Conservation (phyloP, 345 rosid species). For the Pistacia atlantica region DNA sequence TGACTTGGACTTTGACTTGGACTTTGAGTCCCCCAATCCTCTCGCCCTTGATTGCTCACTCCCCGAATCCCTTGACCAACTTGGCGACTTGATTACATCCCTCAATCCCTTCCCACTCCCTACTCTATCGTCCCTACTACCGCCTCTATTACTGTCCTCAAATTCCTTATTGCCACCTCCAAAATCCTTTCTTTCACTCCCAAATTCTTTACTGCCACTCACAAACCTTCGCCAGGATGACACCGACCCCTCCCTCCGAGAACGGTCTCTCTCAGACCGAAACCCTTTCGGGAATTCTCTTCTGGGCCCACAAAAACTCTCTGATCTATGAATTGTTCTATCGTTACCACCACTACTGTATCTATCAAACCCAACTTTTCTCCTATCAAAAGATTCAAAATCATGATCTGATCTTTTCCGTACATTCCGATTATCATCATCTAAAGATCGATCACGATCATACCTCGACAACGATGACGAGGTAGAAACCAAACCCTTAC, state of each 20-base stretch:
- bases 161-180: slow-evolving; percentile 34
- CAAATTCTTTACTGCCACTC: slow-evolving; percentile 36
- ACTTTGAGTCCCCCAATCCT: slow-evolving; percentile 26
- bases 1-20: slow-evolving; percentile 24
- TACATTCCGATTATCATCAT: slow-evolving; percentile 52
- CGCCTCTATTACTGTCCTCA: slow-evolving; percentile 15
- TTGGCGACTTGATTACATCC: slow-evolving; percentile 52
- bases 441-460: slow-evolving; percentile 63
- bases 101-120: slow-evolving; percentile 45
- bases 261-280: slow-evolving; percentile 85
- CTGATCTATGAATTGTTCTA: slow-evolving; percentile 60
- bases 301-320: slow-evolving; percentile 67
- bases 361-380: slow-evolving; percentile 64
- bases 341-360: slow-evolving; percentile 37
- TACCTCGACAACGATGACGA: slow-evolving; percentile 52
- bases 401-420: slow-evolving; percentile 72
- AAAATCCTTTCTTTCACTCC: slow-evolving; percentile 32
- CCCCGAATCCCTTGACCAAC: slow-evolving; percentile 89
- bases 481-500: slow-evolving; percentile 52
- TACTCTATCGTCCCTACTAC: slow-evolving; percentile 34
- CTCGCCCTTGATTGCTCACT: slow-evolving; percentile 59
- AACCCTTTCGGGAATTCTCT: slow-evolving; percentile 85
- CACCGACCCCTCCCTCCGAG: slow-evolving; percentile 66
- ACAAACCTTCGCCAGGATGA: slow-evolving; percentile 84
- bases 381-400: slow-evolving; percentile 59